Evolutionary conservation across 805 yeast species (phyloP).

Genomic region (Metschnikowia orientalis): DNA sequence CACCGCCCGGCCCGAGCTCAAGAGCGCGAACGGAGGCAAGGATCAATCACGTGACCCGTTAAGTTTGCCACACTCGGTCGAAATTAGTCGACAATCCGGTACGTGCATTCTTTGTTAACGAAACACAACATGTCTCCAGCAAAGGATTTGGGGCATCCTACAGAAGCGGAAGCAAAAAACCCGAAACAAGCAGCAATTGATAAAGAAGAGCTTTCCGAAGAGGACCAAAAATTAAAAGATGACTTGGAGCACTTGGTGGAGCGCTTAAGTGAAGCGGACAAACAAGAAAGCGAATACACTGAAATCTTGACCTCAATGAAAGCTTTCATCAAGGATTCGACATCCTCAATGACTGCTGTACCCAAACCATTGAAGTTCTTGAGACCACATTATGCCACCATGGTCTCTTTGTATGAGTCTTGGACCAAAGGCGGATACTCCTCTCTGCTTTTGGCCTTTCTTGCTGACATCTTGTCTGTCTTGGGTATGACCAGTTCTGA

Average conservation of each 20-base stretch:
- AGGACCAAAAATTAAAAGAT: slow-evolving; percentile 80
- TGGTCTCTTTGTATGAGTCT: slow-evolving; percentile 58
- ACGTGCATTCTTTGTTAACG: not conserved
- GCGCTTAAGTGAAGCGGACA: slow-evolving; percentile 55
- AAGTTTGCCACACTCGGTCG: slow-evolving; percentile 8
- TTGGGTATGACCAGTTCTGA: slow-evolving; percentile 92
- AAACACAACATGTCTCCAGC: slow-evolving; percentile 31
- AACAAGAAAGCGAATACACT: slow-evolving; percentile 43
- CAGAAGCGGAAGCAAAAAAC: slow-evolving; percentile 20
- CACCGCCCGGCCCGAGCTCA: too few relatives aligned
- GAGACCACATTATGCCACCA: slow-evolving; percentile 76
- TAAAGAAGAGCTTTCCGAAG: slow-evolving; percentile 89
- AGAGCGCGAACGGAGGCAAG: too few relatives aligned
- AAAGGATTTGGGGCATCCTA: slow-evolving; percentile 21
- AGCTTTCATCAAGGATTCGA: slow-evolving; percentile 78
- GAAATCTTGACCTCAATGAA: slow-evolving; percentile 69
- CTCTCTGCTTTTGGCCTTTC: slow-evolving; percentile 43
- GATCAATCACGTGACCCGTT: slow-evolving; percentile 5
- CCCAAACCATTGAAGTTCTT: slow-evolving; percentile 97
- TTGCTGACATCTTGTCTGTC: slow-evolving; percentile 89
- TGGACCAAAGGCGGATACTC: slow-evolving; percentile 45
- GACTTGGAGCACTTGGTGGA: slow-evolving; percentile 87
- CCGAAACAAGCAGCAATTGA: slow-evolving; percentile 25
- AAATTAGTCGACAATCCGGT: too few relatives aligned
- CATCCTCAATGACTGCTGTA: slow-evolving; percentile 98